Evolutionary conservation across 139 green algal genomes (phyloP).

Genomic region (Coelastrella sp.): DNA sequence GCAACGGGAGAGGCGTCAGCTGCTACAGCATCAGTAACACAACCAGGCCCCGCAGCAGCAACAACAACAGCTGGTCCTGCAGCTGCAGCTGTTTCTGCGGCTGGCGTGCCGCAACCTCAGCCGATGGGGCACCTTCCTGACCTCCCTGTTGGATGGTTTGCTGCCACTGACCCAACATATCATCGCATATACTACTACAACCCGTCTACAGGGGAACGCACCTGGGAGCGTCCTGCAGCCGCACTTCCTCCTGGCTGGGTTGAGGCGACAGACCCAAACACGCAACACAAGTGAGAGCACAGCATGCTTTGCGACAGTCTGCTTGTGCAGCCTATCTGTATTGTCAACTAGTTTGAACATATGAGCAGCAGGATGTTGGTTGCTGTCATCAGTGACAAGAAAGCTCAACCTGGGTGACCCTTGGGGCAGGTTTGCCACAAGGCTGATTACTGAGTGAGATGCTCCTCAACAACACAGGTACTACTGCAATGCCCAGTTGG

Average conservation of each 20-base stretch:
- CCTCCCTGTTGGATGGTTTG: slow-evolving; percentile 75
- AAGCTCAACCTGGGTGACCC: no score
- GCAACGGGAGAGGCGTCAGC: slow-evolving; percentile 27
- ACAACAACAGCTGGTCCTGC: background rate
- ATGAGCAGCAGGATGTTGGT: no score
- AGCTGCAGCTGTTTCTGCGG: slow-evolving; percentile 26
- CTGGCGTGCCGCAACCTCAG: background rate
- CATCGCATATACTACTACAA: slow-evolving; percentile 79
- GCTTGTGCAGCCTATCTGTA: no score
- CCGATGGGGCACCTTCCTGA: background rate
- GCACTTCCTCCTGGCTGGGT: slow-evolving; percentile 70
- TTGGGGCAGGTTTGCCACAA: no score
- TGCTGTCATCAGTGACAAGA: no score
- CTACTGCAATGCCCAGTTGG: slow-evolving; percentile 63
- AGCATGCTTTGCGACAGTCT: background rate
- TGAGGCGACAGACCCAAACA: slow-evolving; percentile 58
- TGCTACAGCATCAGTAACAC: background rate
- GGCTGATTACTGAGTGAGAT: background rate
- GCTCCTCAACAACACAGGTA: slow-evolving; percentile 42
- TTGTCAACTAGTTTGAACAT: no score
- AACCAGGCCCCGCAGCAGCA: slow-evolving; percentile 34
- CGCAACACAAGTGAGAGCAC: slow-evolving; percentile 39
- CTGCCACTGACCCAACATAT: slow-evolving; percentile 76
- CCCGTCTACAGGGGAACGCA: slow-evolving; percentile 64
- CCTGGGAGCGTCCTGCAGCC: slow-evolving; percentile 56